These are phyloP conservation scores for Corylus americana DNA, from an alignment of 306 rosid species.

Conservation along the genomic window DNA sequence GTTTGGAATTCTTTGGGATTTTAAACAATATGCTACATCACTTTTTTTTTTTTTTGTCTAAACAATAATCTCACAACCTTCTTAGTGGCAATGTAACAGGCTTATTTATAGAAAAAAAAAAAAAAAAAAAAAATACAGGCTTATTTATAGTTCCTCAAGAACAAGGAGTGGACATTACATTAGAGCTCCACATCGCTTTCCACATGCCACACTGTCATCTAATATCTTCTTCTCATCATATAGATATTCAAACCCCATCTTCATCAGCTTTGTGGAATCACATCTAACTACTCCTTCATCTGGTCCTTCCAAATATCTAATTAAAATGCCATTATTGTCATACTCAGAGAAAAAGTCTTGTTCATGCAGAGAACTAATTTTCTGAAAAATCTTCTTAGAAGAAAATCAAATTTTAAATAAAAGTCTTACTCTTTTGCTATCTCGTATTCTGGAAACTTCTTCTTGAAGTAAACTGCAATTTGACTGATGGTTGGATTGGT, in stretches of 20 bases:
- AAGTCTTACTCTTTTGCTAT: conserved; percentile 19
- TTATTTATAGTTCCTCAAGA: background rate
- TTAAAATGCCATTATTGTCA: background rate
- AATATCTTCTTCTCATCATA: conserved; percentile 18
- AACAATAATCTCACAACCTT: too few relatives aligned
- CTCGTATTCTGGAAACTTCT: conserved; percentile 24
- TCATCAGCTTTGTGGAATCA: conserved; percentile 26
- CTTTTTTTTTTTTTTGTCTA: too few relatives aligned
- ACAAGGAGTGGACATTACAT: background rate
- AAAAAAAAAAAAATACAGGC: background rate
- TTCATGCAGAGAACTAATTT: background rate
- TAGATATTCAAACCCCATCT: conserved; percentile 24
- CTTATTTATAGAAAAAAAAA: too few relatives aligned
- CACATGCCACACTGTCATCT: conserved; percentile 24
- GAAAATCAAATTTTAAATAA: background rate
- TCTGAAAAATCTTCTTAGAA: background rate
- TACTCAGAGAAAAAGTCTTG: background rate
- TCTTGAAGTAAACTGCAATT: conserved; percentile 19
- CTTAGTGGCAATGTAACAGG: too few relatives aligned
- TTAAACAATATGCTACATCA: too few relatives aligned
- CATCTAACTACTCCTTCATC: conserved; percentile 3
- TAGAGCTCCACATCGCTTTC: conserved; percentile 1
- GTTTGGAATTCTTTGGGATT: too few relatives aligned
- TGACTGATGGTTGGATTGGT: conserved; percentile 15
- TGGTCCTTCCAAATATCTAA: conserved; percentile 25